Evolutionary conservation across 2,329 filamentous ascomycete species (phyloP).

Genomic region (Calycina herbarum): DNA sequence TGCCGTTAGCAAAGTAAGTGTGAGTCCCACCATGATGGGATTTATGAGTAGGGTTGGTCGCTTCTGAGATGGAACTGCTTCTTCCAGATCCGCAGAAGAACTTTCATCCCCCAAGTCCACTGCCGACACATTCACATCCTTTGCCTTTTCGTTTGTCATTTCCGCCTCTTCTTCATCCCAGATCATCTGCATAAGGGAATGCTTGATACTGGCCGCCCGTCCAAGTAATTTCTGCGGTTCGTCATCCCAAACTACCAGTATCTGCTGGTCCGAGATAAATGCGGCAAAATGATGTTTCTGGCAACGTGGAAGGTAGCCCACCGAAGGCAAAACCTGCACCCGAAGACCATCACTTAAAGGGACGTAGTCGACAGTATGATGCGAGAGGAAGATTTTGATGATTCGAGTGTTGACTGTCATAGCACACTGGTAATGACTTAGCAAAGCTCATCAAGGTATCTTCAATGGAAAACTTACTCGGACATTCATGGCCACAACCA

Average conservation of each 20-base stretch:
- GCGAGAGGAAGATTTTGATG: conserved; percentile 58
- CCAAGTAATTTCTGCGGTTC: conserved; percentile 55
- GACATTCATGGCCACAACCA: conserved; percentile 52
- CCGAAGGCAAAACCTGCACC: conserved; percentile 60
- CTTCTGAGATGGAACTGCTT: conserved; percentile 38
- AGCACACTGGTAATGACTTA: conserved; percentile 50
- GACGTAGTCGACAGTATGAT: conserved; percentile 53
- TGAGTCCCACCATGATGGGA: conserved; percentile 52
- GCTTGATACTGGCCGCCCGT: conserved; percentile 53
- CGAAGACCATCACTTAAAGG: conserved; percentile 58
- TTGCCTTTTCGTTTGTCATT: conserved; percentile 31
- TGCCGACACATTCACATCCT: conserved; percentile 21
- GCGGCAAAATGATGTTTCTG: conserved; percentile 67
- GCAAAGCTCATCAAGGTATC: not conserved
- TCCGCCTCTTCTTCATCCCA: conserved; percentile 48
- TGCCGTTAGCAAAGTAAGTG: conserved; percentile 51
- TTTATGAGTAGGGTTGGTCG: conserved; percentile 57
- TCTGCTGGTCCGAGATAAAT: conserved; percentile 57
- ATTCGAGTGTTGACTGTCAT: conserved; percentile 68
- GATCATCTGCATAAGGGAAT: conserved; percentile 56
- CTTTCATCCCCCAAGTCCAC: conserved; percentile 30
- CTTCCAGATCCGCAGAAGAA: conserved; percentile 37
- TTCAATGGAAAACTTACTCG: conserved; percentile 43
- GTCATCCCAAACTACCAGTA: conserved; percentile 66
- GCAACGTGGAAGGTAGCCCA: conserved; percentile 56